Base-by-base conservation (phyloP, 164 flowering plant genomes). In the Aristolochia fimbriata region DNA sequence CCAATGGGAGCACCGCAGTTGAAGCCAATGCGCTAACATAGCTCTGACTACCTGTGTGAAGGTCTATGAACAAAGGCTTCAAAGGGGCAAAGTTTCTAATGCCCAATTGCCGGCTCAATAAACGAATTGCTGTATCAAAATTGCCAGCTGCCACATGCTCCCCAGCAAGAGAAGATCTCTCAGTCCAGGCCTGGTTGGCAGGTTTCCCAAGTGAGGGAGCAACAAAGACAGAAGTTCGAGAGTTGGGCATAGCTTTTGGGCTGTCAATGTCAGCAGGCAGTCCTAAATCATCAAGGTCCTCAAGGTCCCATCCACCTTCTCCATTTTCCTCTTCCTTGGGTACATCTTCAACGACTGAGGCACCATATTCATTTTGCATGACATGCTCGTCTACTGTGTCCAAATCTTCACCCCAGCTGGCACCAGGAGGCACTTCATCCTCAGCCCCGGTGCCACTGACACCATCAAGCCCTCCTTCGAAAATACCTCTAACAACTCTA, bases 101-200 rank as follows among this genome's bases (percentile, higher is more conserved):
- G 16, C 90, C 90, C 66, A 84, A 62, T 62, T 84, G 90, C 51
- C 90, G 74, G 78, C 63, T 76, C 64, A 84, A 68, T 63, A 84
- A 66, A 48, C 83, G 80, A 83, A 80, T 79, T 13, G 87, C 85
- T 46, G 87, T 82, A 43, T 84, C 90, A 43, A 87, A 90, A 63
- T 86, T 80, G 25, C 96, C 97, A 59, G 94, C 94, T 43, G 97
- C 97, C 30, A 94, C 97, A 74, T 91, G 97, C 61, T 88, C 97
- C 22, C 90, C 90, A 47, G 96, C 92, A 66, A 91, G 87, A 57
- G 94, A 85, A 2, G 96, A 91, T 57, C 64, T 78, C 71, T 86
- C 94, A 31, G 59, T 76, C 97, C 97, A 88, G 47, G 85, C 83
- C 73, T 85, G 96, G 73, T 83, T 85, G 1, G 82, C 88, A 47